phyloP scores from a whole-genome alignment of 345 rosid genomes.

The Eucalyptus marginata region DNA sequence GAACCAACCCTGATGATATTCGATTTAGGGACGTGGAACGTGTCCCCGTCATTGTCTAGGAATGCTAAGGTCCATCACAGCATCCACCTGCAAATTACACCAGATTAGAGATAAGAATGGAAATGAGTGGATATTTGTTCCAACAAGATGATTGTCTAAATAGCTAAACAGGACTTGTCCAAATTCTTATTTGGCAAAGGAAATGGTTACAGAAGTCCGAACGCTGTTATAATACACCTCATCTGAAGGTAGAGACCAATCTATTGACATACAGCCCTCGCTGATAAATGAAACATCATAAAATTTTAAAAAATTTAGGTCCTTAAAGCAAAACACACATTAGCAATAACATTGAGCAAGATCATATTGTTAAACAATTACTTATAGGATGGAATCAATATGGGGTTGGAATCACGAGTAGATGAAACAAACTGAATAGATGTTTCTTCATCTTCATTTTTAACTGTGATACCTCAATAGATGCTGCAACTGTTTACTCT shows the following conservation, averaged over 20 bases:
- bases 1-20: neutral
- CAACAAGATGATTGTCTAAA: neutral
- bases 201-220: neutral
- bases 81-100: neutral
- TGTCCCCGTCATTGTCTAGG: neutral
- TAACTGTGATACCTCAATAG: neutral
- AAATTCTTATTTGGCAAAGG: neutral
- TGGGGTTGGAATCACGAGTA: neutral
- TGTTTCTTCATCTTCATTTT: neutral
- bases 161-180: neutral
- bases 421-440: neutral
- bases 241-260: neutral
- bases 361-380: neutral
- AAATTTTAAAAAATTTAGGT: neutral
- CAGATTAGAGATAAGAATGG: neutral
- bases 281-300: neutral
- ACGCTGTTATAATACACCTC: neutral
- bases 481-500: neutral
- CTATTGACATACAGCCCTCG: neutral
- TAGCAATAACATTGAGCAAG: neutral
- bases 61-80: neutral
- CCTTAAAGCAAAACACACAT: neutral
- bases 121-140: neutral
- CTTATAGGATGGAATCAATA: neutral
- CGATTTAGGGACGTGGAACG: neutral